Base-by-base conservation (phyloP, 2,329 filamentous ascomycete species). In the Trichoderma brevicompactum region DNA sequence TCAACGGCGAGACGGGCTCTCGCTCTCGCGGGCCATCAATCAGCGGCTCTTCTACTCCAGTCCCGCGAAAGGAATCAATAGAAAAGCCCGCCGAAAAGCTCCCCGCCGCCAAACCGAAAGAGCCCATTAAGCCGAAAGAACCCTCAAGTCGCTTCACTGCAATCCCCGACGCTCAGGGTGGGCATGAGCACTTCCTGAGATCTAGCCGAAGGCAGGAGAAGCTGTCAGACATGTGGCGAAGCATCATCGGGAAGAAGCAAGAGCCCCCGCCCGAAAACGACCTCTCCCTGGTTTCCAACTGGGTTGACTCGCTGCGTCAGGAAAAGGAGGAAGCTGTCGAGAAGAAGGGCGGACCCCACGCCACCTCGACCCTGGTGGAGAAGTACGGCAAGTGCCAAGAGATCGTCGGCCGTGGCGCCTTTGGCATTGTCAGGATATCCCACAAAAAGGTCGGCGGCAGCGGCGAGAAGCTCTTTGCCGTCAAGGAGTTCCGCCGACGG, bases 331-430 rank as follows among this genome's bases (percentile, higher is more conserved):
- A 96, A 75, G 89, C 92, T 67, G 87, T 85, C 44, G 92, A 96
- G 72, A 92, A 90, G 80, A 95, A 90, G 76, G 87, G 87, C 28
- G 90, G 90, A 0, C 86, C 90, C 7, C 91, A 90, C 73, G 84
- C 91, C 15, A 88, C 87, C 19, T 74, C 76, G 4, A 93, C 93
- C 0, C 82, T 99, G 55, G 92, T 95, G 1, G 92, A 98, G 74
- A 98, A 98, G 77, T 99, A 99, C 76, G 95, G 95, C 72, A 98
- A 98, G 80, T 98, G 95, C 75, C 94, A 98, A 75, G 95, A 99
- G 77, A 89, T 99, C 40, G 92, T 99, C 28, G 95, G 95, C 19
- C 92, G 94, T 43, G 95, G 95, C 67, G 95, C 95, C 48, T 99
- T 99, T 77, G 95, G 95, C 65, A 96, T 99, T 69, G 95, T 99